Evolutionary conservation across 805 yeast species (phyloP).

Genomic region (Monosporozyma aerobia): DNA sequence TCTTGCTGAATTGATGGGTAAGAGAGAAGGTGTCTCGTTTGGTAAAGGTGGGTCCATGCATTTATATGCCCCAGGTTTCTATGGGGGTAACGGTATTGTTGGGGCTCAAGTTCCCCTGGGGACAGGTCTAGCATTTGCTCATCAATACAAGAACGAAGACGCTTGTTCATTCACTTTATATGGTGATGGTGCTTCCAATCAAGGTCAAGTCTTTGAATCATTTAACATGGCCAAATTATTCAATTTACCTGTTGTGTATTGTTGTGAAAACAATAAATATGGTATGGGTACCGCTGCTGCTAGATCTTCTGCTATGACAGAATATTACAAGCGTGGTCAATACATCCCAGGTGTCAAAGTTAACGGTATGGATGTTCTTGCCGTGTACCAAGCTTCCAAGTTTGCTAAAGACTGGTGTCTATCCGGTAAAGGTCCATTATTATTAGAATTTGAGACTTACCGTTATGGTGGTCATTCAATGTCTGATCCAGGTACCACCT

Average conservation of each 20-base stretch:
- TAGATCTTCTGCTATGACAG: conserved; percentile 93
- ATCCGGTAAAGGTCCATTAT: conserved; percentile 91
- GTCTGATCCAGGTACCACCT: conserved; percentile 99
- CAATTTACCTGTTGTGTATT: conserved; percentile 89
- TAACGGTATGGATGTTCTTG: conserved; percentile 97
- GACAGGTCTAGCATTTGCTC: conserved; percentile 97
- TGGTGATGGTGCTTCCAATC: conserved; percentile 99
- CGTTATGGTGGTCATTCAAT: conserved; percentile 99
- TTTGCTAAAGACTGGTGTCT: conserved; percentile 95
- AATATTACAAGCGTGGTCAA: conserved; percentile 98
- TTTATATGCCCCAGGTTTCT: conserved; percentile 91
- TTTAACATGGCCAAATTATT: conserved; percentile 99
- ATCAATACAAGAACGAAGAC: conserved; percentile 77
- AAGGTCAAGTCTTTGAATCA: conserved; percentile 97
- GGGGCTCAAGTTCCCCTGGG: conserved; percentile 99
- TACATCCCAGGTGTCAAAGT: conserved; percentile 97
- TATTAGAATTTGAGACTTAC: conserved; percentile 94
- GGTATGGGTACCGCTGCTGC: conserved; percentile 99
- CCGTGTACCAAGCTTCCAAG: conserved; percentile 90
- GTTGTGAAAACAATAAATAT: conserved; percentile 98
- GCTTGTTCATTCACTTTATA: conserved; percentile 81
- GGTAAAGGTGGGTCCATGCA: conserved; percentile 99
- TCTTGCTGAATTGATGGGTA: conserved; percentile 94
- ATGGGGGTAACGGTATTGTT: conserved; percentile 99
- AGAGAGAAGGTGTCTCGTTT: conserved; percentile 85